Percentiles rank a stretch among this genome's conserved stretches.
Conservation (phyloP, 2,329 filamentous ascomycete species). For the Akanthomyces uredinophilus region DNA sequence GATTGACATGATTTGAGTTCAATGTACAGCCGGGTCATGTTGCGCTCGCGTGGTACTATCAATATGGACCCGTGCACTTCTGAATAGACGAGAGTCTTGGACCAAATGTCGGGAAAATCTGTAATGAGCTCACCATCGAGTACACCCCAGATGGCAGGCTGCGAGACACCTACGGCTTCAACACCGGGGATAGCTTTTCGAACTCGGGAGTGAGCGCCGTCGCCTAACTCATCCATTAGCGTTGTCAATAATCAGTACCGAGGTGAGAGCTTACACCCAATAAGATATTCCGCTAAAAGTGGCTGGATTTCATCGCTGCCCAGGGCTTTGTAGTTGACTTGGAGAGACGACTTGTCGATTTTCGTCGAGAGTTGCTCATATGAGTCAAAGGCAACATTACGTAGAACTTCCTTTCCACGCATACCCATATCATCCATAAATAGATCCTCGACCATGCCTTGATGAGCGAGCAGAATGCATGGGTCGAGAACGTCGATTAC, state of each 20-base stretch:
- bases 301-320: slow-evolving; percentile 46
- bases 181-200: slow-evolving; percentile 56
- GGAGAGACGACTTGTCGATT: slow-evolving; percentile 36
- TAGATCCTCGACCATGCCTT: slow-evolving; percentile 69
- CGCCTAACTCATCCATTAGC: slow-evolving; percentile 36
- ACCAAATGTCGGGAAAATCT: slow-evolving; percentile 71
- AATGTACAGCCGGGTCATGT: slow-evolving; percentile 63
- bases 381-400: slow-evolving; percentile 60
- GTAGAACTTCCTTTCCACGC: slow-evolving; percentile 56
- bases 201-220: slow-evolving; percentile 68
- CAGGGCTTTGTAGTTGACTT: slow-evolving; percentile 47
- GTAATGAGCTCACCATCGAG: slow-evolving; percentile 66
- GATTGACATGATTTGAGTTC: slow-evolving; percentile 44
- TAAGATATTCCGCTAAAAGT: slow-evolving; percentile 57
- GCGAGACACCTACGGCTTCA: slow-evolving; percentile 51
- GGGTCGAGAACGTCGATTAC: slow-evolving; percentile 53
- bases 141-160: slow-evolving; percentile 61
- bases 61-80: slow-evolving; percentile 64
- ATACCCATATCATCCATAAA: slow-evolving; percentile 65
- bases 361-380: slow-evolving; percentile 43
- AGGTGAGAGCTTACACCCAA: slow-evolving; percentile 52
- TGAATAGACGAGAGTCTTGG: slow-evolving; percentile 64
- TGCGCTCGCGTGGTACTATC: slow-evolving; percentile 68
- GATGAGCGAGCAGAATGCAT: slow-evolving; percentile 58
- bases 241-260: background rate